These are phyloP conservation scores for Thelonectria olida DNA, from an alignment of 2,329 filamentous ascomycete species.

Conservation along the genomic window DNA sequence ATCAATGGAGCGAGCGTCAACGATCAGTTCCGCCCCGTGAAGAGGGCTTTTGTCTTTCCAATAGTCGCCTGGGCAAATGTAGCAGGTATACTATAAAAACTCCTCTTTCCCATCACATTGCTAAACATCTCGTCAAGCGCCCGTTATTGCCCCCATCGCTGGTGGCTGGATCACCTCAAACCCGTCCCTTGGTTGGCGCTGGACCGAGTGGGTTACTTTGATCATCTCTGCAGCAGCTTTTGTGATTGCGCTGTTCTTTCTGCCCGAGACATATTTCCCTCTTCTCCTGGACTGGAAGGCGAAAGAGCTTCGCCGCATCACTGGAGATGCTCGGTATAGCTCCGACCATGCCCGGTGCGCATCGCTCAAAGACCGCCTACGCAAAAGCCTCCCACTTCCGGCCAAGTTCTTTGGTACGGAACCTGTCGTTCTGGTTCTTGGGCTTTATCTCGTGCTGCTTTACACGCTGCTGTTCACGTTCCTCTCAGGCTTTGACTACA, in stretches of 20 bases:
- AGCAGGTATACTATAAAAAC: constrained; percentile 40
- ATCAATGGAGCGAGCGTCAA: constrained; percentile 54
- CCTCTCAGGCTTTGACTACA: constrained; percentile 60
- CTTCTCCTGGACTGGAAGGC: constrained; percentile 57
- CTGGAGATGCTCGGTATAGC: constrained; percentile 56
- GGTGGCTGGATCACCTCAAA: constrained; percentile 54
- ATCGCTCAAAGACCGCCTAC: constrained; percentile 47
- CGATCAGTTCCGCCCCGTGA: constrained; percentile 57
- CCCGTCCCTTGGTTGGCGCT: constrained; percentile 53
- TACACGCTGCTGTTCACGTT: constrained; percentile 56
- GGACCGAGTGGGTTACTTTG: constrained; percentile 55
- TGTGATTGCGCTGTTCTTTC: constrained; percentile 49
- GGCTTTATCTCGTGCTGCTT: constrained; percentile 57
- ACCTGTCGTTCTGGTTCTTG: constrained; percentile 57
- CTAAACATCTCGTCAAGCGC: constrained; percentile 49
- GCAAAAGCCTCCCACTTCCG: constrained; percentile 50
- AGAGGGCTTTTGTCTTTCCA: constrained; percentile 59
- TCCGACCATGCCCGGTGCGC: constrained; percentile 54
- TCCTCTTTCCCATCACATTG: too few species aligned
- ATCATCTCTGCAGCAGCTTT: constrained; percentile 48
- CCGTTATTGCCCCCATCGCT: constrained; percentile 53
- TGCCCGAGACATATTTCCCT: constrained; percentile 61
- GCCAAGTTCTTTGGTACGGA: constrained; percentile 53
- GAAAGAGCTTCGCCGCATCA: constrained; percentile 48
- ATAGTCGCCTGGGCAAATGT: constrained; percentile 58